Evolutionary conservation across 1,284 basidiomycete genomes (phyloP).

Genomic region (Caloboletus firmus): DNA sequence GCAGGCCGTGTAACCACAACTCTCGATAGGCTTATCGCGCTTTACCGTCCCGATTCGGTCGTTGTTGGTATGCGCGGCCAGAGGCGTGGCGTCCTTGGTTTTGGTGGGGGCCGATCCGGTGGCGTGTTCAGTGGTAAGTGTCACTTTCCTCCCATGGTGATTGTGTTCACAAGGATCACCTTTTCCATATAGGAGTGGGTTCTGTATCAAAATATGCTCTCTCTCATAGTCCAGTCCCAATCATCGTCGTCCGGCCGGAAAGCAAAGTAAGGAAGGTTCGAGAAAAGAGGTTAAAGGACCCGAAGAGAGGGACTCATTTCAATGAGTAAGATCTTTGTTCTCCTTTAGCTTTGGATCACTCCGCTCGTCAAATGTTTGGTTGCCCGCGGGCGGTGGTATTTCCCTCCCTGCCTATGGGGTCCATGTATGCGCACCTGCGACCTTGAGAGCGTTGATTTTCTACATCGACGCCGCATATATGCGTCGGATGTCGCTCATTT

Average conservation of each 20-base stretch:
- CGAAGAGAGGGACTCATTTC: slow-evolving; percentile 82
- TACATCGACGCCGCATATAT: not conserved
- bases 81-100: slow-evolving; percentile 53
- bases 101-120: slow-evolving; percentile 43
- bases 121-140: slow-evolving; percentile 65
- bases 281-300: slow-evolving; percentile 80
- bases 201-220: slow-evolving; percentile 67
- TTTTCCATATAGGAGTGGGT: slow-evolving; percentile 12
- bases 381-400: no score
- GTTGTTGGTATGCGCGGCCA: slow-evolving; percentile 90
- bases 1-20: slow-evolving; percentile 88
- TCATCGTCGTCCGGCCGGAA: slow-evolving; percentile 89
- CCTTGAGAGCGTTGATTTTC: not conserved
- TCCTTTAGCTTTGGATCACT: not conserved
- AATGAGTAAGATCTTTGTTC: slow-evolving; percentile 40
- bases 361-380: not conserved
- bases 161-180: not conserved
- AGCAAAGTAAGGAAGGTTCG: slow-evolving; percentile 82
- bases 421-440: not conserved
- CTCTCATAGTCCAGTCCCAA: slow-evolving; percentile 87
- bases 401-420: not conserved
- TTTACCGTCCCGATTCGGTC: slow-evolving; percentile 93
- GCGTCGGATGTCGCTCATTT: not conserved
- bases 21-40: slow-evolving; percentile 88
- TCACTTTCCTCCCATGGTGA: slow-evolving; percentile 24